Percentiles rank a stretch among this genome's conserved stretches.
Conservation (phyloP, 1,284 basidiomycete species). For the Laetiporus sulphureus region DNA sequence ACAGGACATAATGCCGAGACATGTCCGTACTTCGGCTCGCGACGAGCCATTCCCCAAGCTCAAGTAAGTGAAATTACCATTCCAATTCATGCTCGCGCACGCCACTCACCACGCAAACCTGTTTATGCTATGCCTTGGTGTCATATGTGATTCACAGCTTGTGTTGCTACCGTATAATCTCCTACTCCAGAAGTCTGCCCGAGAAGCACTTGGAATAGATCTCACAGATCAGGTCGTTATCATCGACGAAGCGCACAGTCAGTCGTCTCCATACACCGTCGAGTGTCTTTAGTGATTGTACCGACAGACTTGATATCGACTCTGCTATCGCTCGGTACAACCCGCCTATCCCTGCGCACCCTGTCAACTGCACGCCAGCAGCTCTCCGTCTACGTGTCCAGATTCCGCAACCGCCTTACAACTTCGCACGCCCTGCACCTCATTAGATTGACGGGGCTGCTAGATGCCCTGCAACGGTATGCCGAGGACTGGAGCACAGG, state of each 20-base stretch:
- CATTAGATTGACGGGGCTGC: slow-evolving; percentile 68
- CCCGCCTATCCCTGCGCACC: slow-evolving; percentile 53
- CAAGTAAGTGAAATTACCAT: slow-evolving; percentile 48
- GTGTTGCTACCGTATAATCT: slow-evolving; percentile 94
- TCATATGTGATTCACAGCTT: slow-evolving; percentile 62
- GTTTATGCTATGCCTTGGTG: too few relatives aligned
- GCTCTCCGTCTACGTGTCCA: slow-evolving; percentile 72
- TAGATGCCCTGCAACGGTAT: slow-evolving; percentile 61
- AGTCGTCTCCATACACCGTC: slow-evolving; percentile 23
- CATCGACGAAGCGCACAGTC: slow-evolving; percentile 96
- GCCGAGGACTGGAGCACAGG: slow-evolving; percentile 39
- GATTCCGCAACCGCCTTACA: slow-evolving; percentile 75
- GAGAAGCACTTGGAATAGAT: slow-evolving; percentile 84
- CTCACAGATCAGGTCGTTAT: slow-evolving; percentile 81
- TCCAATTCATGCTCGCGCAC: too few relatives aligned
- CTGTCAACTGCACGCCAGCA: slow-evolving; percentile 69
- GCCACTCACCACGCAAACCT: too few relatives aligned
- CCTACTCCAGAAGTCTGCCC: slow-evolving; percentile 76
- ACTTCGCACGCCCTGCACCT: slow-evolving; percentile 75
- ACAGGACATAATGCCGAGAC: slow-evolving; percentile 62
- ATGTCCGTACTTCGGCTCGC: slow-evolving; percentile 93
- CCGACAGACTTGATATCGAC: slow-evolving; percentile 78
- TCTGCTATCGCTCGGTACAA: slow-evolving; percentile 80
- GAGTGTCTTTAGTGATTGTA: not conserved
- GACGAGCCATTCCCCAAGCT: slow-evolving; percentile 83